Base-by-base conservation (phyloP, 192 early-diverging fungal genomes). In the Gryganskiella cystojenkinii region DNA sequence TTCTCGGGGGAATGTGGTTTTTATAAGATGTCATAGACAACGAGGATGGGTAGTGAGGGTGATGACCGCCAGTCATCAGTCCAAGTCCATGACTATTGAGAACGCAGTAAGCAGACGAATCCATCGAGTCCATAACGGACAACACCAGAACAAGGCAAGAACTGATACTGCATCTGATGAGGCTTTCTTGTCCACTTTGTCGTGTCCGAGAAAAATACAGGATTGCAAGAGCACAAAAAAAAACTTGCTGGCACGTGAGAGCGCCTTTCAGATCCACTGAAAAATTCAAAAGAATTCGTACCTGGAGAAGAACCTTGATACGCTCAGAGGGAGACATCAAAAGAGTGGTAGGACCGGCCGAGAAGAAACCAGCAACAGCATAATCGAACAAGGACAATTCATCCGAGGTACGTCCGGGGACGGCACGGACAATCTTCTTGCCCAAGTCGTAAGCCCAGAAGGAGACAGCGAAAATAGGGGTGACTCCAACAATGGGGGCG, bases 271-370 rank as follows among this genome's bases (percentile, higher is more conserved):
- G 25, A n/a, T 20, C 42, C 34, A 25, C 40, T 53, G 50, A 27
- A n/a, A 35, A 31, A 31, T 25, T 47, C 24, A 30, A 10, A 5
- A 15, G 30, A 88, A 20, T 53, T 27, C 55, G 50, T 69, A 93
- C 94, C 80, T 99, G 98, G 69, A 99, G 83, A 54, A 96, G 83
- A 28, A 96, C 94, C 87, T 98, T 99, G 85, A 99, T 90, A 64
- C 96, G 92, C 82, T 98, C 98, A 83, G 92, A 93, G 44, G 97
- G 97, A 25, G 94, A 92, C 89, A 97, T 97, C 61, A 98, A 81
- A 57, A 96, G 85, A 11, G 96, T 98, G 20, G 95, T 95, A n/a
- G 95, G 95, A 37, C 93, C 90, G 43, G 96, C 98, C 4, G 96
- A 98, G 86, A 98, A 95, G 24, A 88, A 95, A 70, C 98, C 96